Base-by-base conservation (phyloP, 257 asterid genomes). In the Craterostigma plantagineum region DNA sequence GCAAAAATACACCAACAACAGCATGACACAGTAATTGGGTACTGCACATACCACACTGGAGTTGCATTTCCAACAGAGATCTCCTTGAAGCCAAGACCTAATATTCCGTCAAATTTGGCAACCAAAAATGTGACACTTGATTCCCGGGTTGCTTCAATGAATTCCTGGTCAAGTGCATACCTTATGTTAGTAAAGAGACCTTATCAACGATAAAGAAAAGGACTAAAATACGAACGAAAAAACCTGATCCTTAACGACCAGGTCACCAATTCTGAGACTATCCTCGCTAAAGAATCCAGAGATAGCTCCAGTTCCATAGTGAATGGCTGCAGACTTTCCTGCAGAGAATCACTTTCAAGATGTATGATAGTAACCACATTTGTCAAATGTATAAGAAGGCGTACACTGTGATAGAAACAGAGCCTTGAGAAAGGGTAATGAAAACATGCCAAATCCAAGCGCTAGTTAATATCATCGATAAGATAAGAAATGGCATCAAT, bases 81-180 rank as follows among this genome's bases (percentile, higher is more conserved):
- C 73, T 79, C 98, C 45, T 69, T 65, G 62, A 82, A 87, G 50
- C 98, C 98, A 57, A 87, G 93, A 42, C 98, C 98, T 54, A 82
- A 38, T 46, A 87, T 76, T 51, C 98, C 98, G 58, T 82, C 98
- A 54, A 87, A 87, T 71, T 82, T 87, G 65, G 92, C 98, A 45
- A 79, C 95, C 67, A 86, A 49, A 71, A 81, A 86, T 16, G 94
- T 76, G 30, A 81, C 61, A 59, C 97, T 59, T 34, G 95, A 94
- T 61, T 86, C 97, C 52, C 72, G 66, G 7, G 97, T 75, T 46
- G 97, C 93, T 71, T 86, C 97, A 16, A 86, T 86, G 50, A 86
- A 81, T 46, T 65, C 94, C 97, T 86, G 71, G 40, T 11, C 40
- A 48, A 43, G 15, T 50, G 9, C 36, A 45, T 54, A 33, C 23